phyloP scores from a whole-genome alignment of 169 alveolate genomes.

The Plasmodium cynomolgi region DNA sequence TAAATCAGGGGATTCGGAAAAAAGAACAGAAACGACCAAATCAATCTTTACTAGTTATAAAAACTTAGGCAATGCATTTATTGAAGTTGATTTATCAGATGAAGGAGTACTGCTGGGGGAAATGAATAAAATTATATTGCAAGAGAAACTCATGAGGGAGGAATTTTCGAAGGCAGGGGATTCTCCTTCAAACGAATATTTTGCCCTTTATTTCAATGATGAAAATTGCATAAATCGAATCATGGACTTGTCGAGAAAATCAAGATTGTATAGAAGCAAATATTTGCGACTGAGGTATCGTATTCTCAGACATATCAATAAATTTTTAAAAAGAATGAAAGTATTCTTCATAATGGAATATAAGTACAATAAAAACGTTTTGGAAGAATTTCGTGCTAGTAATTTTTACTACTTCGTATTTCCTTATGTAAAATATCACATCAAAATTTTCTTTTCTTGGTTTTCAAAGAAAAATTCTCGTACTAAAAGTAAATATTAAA shows the following conservation, averaged over 20 bases:
- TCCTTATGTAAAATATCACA: not conserved
- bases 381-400: not conserved
- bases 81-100: not conserved
- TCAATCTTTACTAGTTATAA: not conserved
- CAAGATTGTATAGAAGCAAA: conserved; percentile 15
- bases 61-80: not conserved
- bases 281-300: conserved; percentile 1
- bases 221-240: not conserved
- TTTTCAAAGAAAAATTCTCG: not conserved
- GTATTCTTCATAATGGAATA: not conserved
- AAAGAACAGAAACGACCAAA: not conserved
- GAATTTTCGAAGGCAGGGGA: not conserved
- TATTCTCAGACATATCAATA: not conserved
- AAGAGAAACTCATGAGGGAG: not conserved
- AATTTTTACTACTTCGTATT: not conserved
- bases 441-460: not conserved
- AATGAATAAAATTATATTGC: conserved; percentile 13
- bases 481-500: not conserved
- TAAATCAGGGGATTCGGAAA: not conserved
- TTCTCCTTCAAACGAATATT: not conserved
- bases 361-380: not conserved
- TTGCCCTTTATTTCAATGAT: not conserved
- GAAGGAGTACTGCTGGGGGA: not conserved
- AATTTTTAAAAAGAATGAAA: not conserved
- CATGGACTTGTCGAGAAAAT: conserved; percentile 17